phyloP scores from a whole-genome alignment of 805 yeast species.

The baker's yeast (Saccharomyces cerevisiae) region DNA sequence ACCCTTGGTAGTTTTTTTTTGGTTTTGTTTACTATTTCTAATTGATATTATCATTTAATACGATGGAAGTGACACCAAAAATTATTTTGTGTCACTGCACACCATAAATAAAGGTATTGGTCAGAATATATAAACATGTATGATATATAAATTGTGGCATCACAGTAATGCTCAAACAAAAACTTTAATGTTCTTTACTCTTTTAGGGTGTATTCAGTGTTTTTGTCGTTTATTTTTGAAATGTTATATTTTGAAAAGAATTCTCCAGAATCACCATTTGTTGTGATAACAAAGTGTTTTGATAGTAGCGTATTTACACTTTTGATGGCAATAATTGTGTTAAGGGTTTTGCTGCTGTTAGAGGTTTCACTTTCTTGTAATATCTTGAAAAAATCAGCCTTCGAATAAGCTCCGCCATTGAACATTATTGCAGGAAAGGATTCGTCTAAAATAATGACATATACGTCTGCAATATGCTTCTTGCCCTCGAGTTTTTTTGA shows the following conservation, averaged over 20 bases:
- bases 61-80: background rate
- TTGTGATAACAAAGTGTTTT: constrained; percentile 14
- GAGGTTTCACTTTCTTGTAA: background rate
- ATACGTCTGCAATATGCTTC: constrained; percentile 13
- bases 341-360: constrained; percentile 5
- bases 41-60: background rate
- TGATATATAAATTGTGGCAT: background rate
- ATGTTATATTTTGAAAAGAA: constrained; percentile 12
- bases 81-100: background rate
- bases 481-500: constrained; percentile 2
- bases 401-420: background rate
- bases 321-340: constrained; percentile 16
- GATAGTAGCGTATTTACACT: constrained; percentile 9
- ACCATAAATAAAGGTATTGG: background rate
- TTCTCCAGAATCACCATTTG: constrained; percentile 15
- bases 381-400: background rate
- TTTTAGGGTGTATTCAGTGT: constrained; percentile 19
- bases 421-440: background rate
- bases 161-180: background rate
- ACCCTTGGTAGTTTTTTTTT: background rate
- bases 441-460: constrained; percentile 10
- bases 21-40: background rate
- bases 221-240: constrained; percentile 11
- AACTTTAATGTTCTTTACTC: background rate
- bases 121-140: background rate